A percentile compares a stretch with the other conserved stretches of the same genome.
phyloP scores from a whole-genome alignment of 1,139 yeast genomes.

The Saccharomyces uvarum region DNA sequence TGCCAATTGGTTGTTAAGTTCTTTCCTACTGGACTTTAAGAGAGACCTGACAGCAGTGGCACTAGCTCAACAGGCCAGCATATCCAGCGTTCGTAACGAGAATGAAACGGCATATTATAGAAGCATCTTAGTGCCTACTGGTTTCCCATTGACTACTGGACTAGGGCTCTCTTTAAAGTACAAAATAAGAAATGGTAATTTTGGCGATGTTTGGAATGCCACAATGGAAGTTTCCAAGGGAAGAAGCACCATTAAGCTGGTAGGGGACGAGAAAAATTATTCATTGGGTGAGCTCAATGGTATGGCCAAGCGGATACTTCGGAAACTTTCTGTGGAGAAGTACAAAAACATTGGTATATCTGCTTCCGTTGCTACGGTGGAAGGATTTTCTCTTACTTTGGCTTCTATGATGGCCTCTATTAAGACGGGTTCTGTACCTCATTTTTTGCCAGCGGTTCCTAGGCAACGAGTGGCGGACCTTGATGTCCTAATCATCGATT shows the following conservation, averaged over 20 bases:
- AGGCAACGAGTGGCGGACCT: slow-evolving; percentile 24
- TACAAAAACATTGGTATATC: slow-evolving; percentile 28
- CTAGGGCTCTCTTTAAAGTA: slow-evolving; percentile 55
- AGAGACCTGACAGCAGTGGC: slow-evolving; percentile 52
- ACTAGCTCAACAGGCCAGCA: slow-evolving; percentile 50
- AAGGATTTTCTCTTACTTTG: slow-evolving; percentile 30
- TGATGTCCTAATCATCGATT: slow-evolving; percentile 30
- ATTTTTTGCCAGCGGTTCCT: slow-evolving; percentile 30
- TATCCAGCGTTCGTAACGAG: slow-evolving; percentile 48
- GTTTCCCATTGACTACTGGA: slow-evolving; percentile 58
- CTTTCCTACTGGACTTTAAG: slow-evolving; percentile 29
- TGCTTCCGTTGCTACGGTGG: slow-evolving; percentile 20
- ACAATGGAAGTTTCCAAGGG: slow-evolving; percentile 28
- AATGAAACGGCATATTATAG: slow-evolving; percentile 60
- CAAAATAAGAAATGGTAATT: slow-evolving; percentile 58
- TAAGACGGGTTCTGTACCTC: slow-evolving; percentile 21
- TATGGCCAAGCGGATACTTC: slow-evolving; percentile 16
- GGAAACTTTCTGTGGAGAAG: slow-evolving; percentile 7
- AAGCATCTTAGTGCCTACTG: slow-evolving; percentile 55
- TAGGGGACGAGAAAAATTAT: slow-evolving; percentile 4
- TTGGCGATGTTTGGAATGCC: slow-evolving; percentile 57
- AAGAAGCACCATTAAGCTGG: slow-evolving; percentile 13
- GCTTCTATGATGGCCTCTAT: slow-evolving; percentile 30
- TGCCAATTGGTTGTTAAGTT: slow-evolving; percentile 17
- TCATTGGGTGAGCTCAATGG: slow-evolving; percentile 25